Conservation (phyloP, 2,329 filamentous ascomycete genomes). For the Talaromyces islandicus region DNA sequence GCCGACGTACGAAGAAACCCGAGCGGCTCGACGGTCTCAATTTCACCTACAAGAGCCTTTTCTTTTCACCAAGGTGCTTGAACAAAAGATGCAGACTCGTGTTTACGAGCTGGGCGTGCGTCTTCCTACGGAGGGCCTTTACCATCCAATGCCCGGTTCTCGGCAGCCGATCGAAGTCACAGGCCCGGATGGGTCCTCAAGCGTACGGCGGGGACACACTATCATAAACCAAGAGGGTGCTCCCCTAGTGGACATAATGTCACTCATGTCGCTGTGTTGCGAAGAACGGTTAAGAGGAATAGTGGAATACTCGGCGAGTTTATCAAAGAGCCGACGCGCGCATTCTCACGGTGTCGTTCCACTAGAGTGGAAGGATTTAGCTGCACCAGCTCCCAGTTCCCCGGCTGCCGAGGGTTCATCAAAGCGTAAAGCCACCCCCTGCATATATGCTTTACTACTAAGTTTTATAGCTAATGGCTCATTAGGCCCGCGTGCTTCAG, state of each 20-base stretch:
- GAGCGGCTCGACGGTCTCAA: slow-evolving; percentile 56
- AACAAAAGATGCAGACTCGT: slow-evolving; percentile 52
- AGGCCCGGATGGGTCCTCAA: slow-evolving; percentile 57
- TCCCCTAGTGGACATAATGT: slow-evolving; percentile 73
- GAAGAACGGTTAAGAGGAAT: slow-evolving; percentile 72
- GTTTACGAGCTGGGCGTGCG: slow-evolving; percentile 54
- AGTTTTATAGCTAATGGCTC: neutral
- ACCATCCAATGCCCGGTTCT: slow-evolving; percentile 39
- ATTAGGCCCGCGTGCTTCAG: slow-evolving; percentile 32
- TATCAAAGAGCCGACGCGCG: slow-evolving; percentile 66
- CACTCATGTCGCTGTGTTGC: slow-evolving; percentile 73
- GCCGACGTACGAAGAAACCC: slow-evolving; percentile 56
- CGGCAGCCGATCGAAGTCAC: slow-evolving; percentile 44
- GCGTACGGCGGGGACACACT: slow-evolving; percentile 61
- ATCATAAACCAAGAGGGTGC: slow-evolving; percentile 64
- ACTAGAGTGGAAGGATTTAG: slow-evolving; percentile 67
- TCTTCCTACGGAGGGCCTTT: slow-evolving; percentile 52
- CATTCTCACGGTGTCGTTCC: slow-evolving; percentile 76
- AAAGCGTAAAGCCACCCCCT: slow-evolving; percentile 33
- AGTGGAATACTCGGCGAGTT: slow-evolving; percentile 67
- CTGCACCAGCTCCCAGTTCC: slow-evolving; percentile 36
- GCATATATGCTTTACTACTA: neutral
- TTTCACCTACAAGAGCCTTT: slow-evolving; percentile 71
- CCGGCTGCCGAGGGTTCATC: slow-evolving; percentile 25
- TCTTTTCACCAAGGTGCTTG: slow-evolving; percentile 55